A percentile compares a stretch with the other conserved stretches of the same genome.
phyloP scores from a whole-genome alignment of 225 moss, liverwort and hornwort genomes.

The Takakia lepidozioides region DNA sequence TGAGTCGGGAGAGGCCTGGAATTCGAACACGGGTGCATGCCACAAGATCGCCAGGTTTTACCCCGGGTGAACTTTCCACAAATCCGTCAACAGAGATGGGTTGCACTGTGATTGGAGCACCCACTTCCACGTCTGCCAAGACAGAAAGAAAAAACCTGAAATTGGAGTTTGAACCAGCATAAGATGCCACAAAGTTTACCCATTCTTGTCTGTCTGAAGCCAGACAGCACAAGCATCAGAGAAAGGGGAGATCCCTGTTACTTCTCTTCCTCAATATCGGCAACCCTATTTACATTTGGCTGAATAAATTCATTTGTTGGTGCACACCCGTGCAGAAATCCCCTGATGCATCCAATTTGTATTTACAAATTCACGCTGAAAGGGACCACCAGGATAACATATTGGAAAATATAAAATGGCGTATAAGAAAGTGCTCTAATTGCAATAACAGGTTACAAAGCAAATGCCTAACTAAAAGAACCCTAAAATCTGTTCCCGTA shows the following conservation, averaged over 20 bases:
- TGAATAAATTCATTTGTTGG: neutral
- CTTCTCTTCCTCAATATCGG: neutral
- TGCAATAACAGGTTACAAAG: too few relatives aligned
- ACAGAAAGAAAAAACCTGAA: neutral
- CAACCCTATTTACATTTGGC: neutral
- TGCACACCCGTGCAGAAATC: too few relatives aligned
- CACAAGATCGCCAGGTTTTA: conserved; percentile 19
- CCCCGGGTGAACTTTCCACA: conserved; percentile 21
- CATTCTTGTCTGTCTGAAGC: too few relatives aligned
- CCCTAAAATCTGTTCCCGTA: too few relatives aligned
- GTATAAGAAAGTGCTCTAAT: too few relatives aligned
- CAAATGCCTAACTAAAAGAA: too few relatives aligned
- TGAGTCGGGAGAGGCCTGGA: conserved; percentile 32
- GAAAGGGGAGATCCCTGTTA: too few relatives aligned
- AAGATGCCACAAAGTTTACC: neutral
- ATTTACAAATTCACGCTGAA: too few relatives aligned
- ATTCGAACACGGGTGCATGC: conserved; percentile 39
- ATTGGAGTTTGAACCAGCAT: neutral
- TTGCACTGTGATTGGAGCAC: conserved; percentile 23
- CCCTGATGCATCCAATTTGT: too few relatives aligned
- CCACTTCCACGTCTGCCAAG: conserved; percentile 39
- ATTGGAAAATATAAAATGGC: too few relatives aligned
- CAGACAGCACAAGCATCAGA: too few relatives aligned
- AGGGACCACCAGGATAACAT: too few relatives aligned
- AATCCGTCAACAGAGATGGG: conserved; percentile 21